A percentile compares a stretch with the other conserved stretches of the same genome.
Conservation (phyloP, 2,329 filamentous ascomycete genomes). For the Dactylellina sp. region DNA sequence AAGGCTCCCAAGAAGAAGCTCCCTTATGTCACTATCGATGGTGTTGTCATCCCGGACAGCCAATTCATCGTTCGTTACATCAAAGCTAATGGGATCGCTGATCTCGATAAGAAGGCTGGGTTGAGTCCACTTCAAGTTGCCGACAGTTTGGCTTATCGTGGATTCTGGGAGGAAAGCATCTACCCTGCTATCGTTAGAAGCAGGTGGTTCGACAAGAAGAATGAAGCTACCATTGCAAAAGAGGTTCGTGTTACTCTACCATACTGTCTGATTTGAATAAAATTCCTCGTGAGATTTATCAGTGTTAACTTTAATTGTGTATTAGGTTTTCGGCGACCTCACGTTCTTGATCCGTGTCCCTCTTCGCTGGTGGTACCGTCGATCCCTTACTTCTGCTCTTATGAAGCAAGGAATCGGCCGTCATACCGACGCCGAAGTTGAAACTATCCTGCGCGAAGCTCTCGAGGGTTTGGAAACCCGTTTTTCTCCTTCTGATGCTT, state of each 20-base stretch:
- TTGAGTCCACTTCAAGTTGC: conserved; percentile 24
- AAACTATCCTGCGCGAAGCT: conserved; percentile 47
- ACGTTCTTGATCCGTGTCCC: conserved; percentile 35
- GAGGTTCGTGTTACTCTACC: conserved; percentile 22
- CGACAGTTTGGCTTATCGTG: conserved; percentile 49
- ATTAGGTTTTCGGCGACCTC: conserved; percentile 46
- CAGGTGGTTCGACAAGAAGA: conserved; percentile 45
- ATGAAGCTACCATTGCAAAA: conserved; percentile 38
- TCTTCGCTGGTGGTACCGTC: conserved; percentile 51
- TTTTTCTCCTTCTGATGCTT: conserved; percentile 12
- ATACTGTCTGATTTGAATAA: too few relatives aligned
- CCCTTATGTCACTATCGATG: conserved; percentile 36
- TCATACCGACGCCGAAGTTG: conserved; percentile 41
- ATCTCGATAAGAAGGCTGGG: conserved; percentile 43
- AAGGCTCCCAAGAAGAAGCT: conserved; percentile 54
- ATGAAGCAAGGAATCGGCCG: conserved; percentile 44
- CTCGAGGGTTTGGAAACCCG: conserved; percentile 38
- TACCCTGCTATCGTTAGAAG: conserved; percentile 42
- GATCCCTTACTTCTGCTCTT: conserved; percentile 26
- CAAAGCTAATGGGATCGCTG: conserved; percentile 33
- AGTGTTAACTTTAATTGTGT: not conserved
- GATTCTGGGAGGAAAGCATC: conserved; percentile 45
- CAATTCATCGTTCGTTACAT: conserved; percentile 50
- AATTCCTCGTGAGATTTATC: not conserved
- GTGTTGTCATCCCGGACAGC: conserved; percentile 30